Percentiles rank a stretch among this genome's conserved stretches.
Evolutionary conservation across 2,329 filamentous ascomycete genomes (phyloP).

Genomic region (Fusarium mangiferae): DNA sequence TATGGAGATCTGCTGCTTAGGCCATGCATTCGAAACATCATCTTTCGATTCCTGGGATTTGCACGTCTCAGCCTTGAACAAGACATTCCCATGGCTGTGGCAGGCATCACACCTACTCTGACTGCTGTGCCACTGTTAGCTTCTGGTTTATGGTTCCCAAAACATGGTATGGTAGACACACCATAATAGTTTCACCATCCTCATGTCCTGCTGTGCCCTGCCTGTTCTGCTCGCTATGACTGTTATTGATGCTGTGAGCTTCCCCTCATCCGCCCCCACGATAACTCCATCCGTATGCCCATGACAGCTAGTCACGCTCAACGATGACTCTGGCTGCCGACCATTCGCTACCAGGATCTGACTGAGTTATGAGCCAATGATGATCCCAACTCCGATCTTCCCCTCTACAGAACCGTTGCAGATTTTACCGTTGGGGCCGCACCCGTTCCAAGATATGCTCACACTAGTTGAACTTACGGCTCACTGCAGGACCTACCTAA

Average conservation of each 20-base stretch:
- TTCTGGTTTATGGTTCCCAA: not conserved
- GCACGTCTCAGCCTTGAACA: conserved; percentile 25
- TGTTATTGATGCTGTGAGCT: not conserved
- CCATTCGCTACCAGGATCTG: conserved; percentile 17
- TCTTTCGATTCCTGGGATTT: conserved; percentile 18
- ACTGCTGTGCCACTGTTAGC: conserved; percentile 29
- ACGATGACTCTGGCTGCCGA: conserved; percentile 19
- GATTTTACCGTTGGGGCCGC: conserved; percentile 13
- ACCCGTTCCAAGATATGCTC: conserved; percentile 17
- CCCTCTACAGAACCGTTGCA: conserved; percentile 22
- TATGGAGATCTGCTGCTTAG: conserved; percentile 28
- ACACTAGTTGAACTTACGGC: conserved; percentile 14
- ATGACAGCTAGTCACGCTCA: conserved; percentile 15
- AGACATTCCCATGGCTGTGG: conserved; percentile 20
- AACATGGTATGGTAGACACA: conserved; percentile 2
- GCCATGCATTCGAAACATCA: conserved; percentile 21
- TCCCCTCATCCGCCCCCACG: conserved; percentile 16
- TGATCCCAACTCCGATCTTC: not conserved
- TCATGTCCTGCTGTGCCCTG: conserved; percentile 9
- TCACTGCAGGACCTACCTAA: conserved; percentile 16
- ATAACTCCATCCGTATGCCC: conserved; percentile 6
- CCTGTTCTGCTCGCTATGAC: conserved; percentile 4
- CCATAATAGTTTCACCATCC: conserved; percentile 8
- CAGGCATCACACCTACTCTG: conserved; percentile 27
- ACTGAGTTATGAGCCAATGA: conserved; percentile 27